Conservation (phyloP, 352 stramenopile genomes). For the Phytophthora pisi region DNA sequence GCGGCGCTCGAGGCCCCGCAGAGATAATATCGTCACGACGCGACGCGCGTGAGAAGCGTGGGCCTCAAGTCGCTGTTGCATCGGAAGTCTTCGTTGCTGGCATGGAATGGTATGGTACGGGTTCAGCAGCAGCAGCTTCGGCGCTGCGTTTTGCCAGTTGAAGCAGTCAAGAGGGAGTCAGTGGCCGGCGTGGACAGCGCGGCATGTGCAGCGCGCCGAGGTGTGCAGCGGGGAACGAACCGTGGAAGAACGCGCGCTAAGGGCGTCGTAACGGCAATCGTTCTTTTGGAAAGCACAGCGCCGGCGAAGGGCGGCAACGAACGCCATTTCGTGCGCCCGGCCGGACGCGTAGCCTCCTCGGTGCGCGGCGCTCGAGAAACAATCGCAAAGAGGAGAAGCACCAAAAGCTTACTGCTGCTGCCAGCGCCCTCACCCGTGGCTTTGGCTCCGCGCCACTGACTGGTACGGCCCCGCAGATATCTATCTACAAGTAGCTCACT, state of each 20-base stretch:
- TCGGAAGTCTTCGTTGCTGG: not conserved
- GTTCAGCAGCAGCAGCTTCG: not conserved
- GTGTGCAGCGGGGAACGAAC: slow-evolving; percentile 21
- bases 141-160: slow-evolving; percentile 27
- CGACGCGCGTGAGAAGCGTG: not conserved
- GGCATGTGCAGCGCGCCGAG: not conserved
- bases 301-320: slow-evolving; percentile 15
- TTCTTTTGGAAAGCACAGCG: slow-evolving; percentile 28
- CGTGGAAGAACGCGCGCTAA: slow-evolving; percentile 36
- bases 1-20: not conserved
- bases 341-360: not conserved
- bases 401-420: slow-evolving; percentile 6
- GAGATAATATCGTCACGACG: slow-evolving; percentile 15
- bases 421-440: slow-evolving; percentile 20
- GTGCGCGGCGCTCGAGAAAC: slow-evolving; percentile 15
- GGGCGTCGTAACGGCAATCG: slow-evolving; percentile 33
- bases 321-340: slow-evolving; percentile 24
- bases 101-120: not conserved
- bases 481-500: too few species aligned
- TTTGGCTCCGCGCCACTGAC: slow-evolving; percentile 33
- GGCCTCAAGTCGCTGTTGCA: not conserved
- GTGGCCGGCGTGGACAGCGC: slow-evolving; percentile 5
- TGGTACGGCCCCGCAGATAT: slow-evolving; percentile 20
- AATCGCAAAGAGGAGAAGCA: slow-evolving; percentile 34
- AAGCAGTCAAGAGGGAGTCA: slow-evolving; percentile 32